Percentiles rank a stretch among this genome's conserved stretches.
Conservation (phyloP, 768 basidiomycete genomes). For the Lactarius sp. region DNA sequence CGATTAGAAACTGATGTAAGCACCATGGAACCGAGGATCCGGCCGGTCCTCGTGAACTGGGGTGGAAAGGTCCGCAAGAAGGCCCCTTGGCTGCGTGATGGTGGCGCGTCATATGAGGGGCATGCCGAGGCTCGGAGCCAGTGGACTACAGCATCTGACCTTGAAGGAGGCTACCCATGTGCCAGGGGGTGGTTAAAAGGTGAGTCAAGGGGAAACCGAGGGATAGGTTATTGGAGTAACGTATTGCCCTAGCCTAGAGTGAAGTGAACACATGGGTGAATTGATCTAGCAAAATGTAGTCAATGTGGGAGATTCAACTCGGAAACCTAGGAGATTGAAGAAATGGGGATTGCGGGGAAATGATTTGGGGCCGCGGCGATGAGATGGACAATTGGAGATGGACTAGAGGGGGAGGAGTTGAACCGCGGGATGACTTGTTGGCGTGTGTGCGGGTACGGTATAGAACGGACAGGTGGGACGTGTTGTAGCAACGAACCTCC, state of each 20-base stretch:
- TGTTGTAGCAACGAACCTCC: not conserved
- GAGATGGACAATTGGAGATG: not conserved
- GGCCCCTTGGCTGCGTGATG: conserved; percentile 10
- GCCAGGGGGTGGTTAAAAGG: conserved; percentile 14
- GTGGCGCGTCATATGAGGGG: conserved; percentile 24
- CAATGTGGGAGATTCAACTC: not conserved
- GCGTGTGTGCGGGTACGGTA: not conserved
- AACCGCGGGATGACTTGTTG: conserved; percentile 4
- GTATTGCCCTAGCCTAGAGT: not conserved
- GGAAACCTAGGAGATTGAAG: not conserved
- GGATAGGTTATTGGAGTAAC: not conserved
- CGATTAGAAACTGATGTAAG: conserved; percentile 21
- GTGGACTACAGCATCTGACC: conserved; percentile 19
- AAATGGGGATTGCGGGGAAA: not conserved
- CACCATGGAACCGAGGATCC: conserved; percentile 8
- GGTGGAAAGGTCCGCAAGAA: conserved; percentile 19
- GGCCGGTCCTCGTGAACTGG: conserved; percentile 19
- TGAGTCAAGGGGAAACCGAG: not conserved
- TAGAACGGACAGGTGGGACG: not conserved
- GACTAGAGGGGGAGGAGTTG: not conserved
- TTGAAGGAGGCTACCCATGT: conserved; percentile 13
- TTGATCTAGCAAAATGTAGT: not conserved
- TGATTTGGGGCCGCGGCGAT: conserved; percentile 12
- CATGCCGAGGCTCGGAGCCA: conserved; percentile 15
- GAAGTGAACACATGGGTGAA: conserved; percentile 5